Conservation (phyloP, 495 filamentous ascomycete species). For the Patellaria atrata region DNA sequence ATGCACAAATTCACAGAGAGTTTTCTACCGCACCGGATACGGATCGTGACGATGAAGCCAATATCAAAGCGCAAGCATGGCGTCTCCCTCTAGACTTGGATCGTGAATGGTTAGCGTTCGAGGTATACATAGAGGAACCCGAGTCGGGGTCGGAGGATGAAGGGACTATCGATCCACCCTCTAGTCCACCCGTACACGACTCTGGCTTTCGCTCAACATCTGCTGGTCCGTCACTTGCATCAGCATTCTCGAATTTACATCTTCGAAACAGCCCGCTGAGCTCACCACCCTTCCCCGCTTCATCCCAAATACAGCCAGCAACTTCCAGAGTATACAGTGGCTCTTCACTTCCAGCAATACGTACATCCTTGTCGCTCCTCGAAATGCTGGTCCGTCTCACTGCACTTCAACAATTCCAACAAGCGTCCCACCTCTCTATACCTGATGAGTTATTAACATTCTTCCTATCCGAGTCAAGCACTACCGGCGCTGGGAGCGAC, state of each 20-base stretch:
- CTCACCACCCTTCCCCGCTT: constrained; percentile 18
- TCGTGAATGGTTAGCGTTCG: constrained; percentile 90
- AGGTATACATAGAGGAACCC: constrained; percentile 61
- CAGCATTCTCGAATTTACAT: constrained; percentile 26
- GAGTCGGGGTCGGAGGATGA: constrained; percentile 35
- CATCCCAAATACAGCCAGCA: constrained; percentile 13
- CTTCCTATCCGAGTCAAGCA: constrained; percentile 73
- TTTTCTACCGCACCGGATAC: constrained; percentile 16
- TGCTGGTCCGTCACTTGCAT: constrained; percentile 30
- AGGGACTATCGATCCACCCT: constrained; percentile 34
- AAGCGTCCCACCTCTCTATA: constrained; percentile 81
- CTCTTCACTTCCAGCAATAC: constrained; percentile 16
- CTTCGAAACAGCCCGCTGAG: constrained; percentile 21
- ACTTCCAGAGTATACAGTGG: too few relatives aligned
- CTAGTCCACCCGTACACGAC: constrained; percentile 8
- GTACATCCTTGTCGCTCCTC: constrained; percentile 79
- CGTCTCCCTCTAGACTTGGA: constrained; percentile 67
- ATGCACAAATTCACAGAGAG: constrained; percentile 49
- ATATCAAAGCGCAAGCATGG: constrained; percentile 34
- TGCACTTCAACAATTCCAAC: constrained; percentile 91
- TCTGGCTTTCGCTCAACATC: constrained; percentile 17
- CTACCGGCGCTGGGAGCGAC: constrained; percentile 57
- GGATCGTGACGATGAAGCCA: constrained; percentile 2
- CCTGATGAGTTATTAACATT: constrained; percentile 91
- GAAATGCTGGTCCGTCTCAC: constrained; percentile 88